Base-by-base conservation (phyloP, 345 rosid species). In the Eucalyptus brandiana region DNA sequence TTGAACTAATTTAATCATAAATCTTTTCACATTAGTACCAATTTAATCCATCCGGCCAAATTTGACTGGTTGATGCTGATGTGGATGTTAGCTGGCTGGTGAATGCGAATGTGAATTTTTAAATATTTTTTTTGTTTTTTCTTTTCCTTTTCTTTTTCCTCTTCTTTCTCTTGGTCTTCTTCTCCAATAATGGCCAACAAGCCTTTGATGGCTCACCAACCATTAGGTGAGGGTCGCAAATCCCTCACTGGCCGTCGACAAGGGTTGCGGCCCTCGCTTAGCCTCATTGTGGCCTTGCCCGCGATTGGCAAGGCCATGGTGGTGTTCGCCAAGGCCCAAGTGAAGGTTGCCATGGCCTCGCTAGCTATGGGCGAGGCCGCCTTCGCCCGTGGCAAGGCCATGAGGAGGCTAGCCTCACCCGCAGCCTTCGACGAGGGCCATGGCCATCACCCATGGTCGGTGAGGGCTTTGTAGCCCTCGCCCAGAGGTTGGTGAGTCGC, bases 51-150 rank as follows among this genome's bases (percentile, higher is more conserved):
- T 53, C 2, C 0, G 0, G 2, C 24, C 56, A 53, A 53, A 53
- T 53, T 18, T 18, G 56, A 1, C 0, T 53, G 0, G 9, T 0
- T 3, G 2, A 4, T 1, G 0, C 0, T 51, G 0, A 18, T 51
- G 2, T 51, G 9, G 4, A 51, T 3, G 23, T 51, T 7, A 16
- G 19, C 0, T 50, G 4, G 54, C 1, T 16, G 1, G 1, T 50
- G 54, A 50, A 50, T 0, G 4, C 21, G 6, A 51, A 51, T 51
- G 21, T 51, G 23, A 49, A 37, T 37, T 37, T 37, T 37, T 37
- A 37, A 37, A 37, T 37, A 37, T 51, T 51, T 6, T 51, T 51
- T 17, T 51, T 6, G 23, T 51, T 51, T 18, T 0, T 18, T 7
- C 7, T 53, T 51, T 51, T 2, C 2, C 0, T 51, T 18, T 51